Base-by-base conservation (phyloP, 352 stramenopile genomes). In the Globisporangium middletonii region DNA sequence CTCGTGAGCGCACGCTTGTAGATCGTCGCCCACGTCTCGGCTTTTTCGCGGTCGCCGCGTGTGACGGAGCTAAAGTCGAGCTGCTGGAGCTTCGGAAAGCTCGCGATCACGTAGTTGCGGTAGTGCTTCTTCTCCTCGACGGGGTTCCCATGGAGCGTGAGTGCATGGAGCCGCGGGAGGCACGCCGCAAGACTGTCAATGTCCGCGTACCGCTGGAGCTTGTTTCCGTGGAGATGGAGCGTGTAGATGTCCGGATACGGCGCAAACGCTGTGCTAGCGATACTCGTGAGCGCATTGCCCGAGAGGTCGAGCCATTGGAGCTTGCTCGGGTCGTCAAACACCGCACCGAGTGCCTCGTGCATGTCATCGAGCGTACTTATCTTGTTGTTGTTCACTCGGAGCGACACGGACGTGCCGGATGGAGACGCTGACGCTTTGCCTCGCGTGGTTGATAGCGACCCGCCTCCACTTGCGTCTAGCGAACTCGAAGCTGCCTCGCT, bases 121-220 rank as follows among this genome's bases (percentile, higher is more conserved):
- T 93, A 95, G 59, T 94, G 79, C 56, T 93, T 95, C 68, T 91
- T 94, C 59, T 93, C 80, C 43, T 89, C 86, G 6, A 95, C 27
- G 4, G 85, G 84, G 58, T 96, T 96, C 15, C 86, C 86, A 61
- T 91, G 84, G 28, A 94, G 57, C 11, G 83, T 84, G 30, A 95
- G 63, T 18, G 79, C 67, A 45, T 82, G 76, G n/a, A 94, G 62
- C 2, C 62, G 62, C 15, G 79, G 74, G 3, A 94, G 54, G 16
- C 68, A 72, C 43, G 52, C 58, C 0, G 73, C 72, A 4, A 89
- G 33, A 19, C 69, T 62, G 43, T 89, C 79, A 43, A 89, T 68
- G 56, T 92, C 79, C 4, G 77, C 49, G 53, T 92, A 90, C 58
- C 73, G 72, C 16, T 49, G 59, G 19, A 95, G 71, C 26, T 60